Evolutionary conservation across 2,329 filamentous ascomycete genomes (phyloP), one percentile per base, ranked within the genome.

Genomic region (Clarireedia monteithiana): DNA sequence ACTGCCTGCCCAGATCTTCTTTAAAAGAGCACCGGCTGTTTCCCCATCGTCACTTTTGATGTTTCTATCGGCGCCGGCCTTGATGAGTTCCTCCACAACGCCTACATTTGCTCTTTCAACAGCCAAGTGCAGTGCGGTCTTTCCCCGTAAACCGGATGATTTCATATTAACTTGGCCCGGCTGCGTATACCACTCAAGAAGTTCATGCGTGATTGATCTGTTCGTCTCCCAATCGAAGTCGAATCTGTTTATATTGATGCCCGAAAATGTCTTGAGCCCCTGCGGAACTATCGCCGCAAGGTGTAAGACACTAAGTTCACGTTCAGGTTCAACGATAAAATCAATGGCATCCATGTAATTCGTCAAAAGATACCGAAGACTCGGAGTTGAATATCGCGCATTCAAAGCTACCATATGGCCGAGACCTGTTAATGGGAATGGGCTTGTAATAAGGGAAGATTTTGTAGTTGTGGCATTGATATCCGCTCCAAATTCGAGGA

Each of bases 71-170:
- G 24, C 50, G 30, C 50, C 38, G 12, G 38, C 39, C 24, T 17
- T 26, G 23, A 42, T 17, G 12, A 45, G 30, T 27, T 52, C 50
- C 24, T 44, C 20, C 14, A 40, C 50, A 10, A 47, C 50, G 3
- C 42, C 26, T 20, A 38, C 23, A 24, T 53, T 53, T 4, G 26
- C 50, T n/a, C 20, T 30, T 14, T 47, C 50, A 15, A 34, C 50
- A n/a, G 50, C 50, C 10, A 53, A 34, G 47, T 53, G 50, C 42
- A 53, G n/a, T 34, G 50, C 50, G 1, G 50, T 53, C 17, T 53
- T 53, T 7, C 40, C 50, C n/a, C 17, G 4, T 24, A 53, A 23
- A 7, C 38, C 50, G 20, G 24, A 1, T 12, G 24, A 23, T 17
- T 38, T 46, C n/a, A 36, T 15, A 26, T 53, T 24, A 4, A 53